phyloP scores from a whole-genome alignment of 2,329 filamentous ascomycete genomes.

The Bipolaris oryzae region DNA sequence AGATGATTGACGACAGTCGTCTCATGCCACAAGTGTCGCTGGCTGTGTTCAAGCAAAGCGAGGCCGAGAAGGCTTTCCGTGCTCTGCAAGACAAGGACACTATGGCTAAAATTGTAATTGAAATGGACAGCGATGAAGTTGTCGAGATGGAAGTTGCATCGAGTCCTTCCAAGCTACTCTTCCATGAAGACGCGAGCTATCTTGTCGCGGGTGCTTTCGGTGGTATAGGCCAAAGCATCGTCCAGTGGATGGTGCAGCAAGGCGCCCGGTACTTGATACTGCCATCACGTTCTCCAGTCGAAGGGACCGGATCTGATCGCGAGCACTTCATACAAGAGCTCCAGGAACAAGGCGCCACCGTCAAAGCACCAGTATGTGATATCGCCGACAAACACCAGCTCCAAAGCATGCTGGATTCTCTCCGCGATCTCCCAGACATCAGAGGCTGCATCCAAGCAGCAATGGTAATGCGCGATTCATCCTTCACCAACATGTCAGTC shows the following conservation, averaged over 20 bases:
- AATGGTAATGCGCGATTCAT: constrained; percentile 28
- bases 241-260: constrained; percentile 24
- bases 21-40: background rate
- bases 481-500: constrained; percentile 27
- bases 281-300: constrained; percentile 18
- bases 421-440: constrained; percentile 25
- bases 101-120: constrained; percentile 11
- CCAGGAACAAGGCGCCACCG: constrained; percentile 10
- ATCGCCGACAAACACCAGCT: constrained; percentile 17
- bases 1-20: background rate
- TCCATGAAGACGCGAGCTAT: constrained; percentile 26
- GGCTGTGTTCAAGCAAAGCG: constrained; percentile 16
- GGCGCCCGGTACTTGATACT: constrained; percentile 32
- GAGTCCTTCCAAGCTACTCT: constrained; percentile 3
- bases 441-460: constrained; percentile 32
- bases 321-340: constrained; percentile 17
- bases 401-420: constrained; percentile 5
- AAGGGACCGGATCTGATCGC: constrained; percentile 10
- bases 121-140: constrained; percentile 14
- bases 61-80: constrained; percentile 24
- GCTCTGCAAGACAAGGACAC: constrained; percentile 16
- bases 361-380: constrained; percentile 25
- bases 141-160: constrained; percentile 10
- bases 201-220: constrained; percentile 33
- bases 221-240: constrained; percentile 31